Percentiles rank a stretch among this genome's conserved stretches.
These are phyloP conservation scores for Verbascum thapsus DNA, from an alignment of 257 asterid genomes.

Conservation along the genomic window DNA sequence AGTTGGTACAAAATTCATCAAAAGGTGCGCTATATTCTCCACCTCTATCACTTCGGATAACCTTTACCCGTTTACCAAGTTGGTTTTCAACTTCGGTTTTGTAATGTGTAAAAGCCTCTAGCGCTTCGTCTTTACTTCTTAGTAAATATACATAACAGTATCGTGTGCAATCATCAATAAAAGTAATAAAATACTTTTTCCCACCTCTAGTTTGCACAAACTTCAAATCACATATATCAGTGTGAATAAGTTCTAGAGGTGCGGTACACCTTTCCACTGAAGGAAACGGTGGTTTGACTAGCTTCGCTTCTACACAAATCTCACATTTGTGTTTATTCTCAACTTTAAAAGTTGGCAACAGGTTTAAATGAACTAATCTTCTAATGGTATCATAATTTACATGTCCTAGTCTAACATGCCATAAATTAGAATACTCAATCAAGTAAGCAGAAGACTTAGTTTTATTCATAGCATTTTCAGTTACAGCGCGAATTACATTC, in stretches of 20 bases:
- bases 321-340: no score
- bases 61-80: no score
- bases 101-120: no score
- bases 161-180: not conserved
- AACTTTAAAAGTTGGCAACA: not conserved
- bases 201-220: constrained; percentile 14
- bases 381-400: not conserved
- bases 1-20: not conserved
- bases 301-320: not conserved
- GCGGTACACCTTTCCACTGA: no score
- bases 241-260: not conserved
- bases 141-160: not conserved
- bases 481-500: not conserved
- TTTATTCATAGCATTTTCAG: not conserved
- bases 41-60: not conserved
- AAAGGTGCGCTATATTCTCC: not conserved
- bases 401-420: not conserved
- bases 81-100: no score
- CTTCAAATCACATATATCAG: not conserved
- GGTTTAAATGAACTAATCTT: not conserved
- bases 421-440: not conserved
- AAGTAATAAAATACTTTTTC: not conserved
- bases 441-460: not conserved
- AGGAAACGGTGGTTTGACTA: no score
- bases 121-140: not conserved